A percentile compares a stretch with the other conserved stretches of the same genome.
phyloP scores from a whole-genome alignment of 116 monocot genomes.

The Trichopus zeylanicus region DNA sequence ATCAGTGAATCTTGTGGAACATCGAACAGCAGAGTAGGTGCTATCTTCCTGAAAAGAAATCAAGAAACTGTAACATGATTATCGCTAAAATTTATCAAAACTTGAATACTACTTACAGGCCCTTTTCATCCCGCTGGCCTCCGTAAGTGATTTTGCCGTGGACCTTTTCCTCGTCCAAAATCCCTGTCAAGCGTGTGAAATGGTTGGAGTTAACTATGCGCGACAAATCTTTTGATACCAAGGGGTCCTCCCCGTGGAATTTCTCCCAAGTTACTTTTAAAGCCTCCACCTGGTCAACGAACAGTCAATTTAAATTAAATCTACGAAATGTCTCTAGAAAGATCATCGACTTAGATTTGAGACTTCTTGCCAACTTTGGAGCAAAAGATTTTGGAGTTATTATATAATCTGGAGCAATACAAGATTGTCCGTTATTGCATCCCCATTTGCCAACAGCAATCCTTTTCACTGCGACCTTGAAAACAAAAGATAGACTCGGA shows the following conservation, averaged over 20 bases:
- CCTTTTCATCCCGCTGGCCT: slow-evolving; percentile 49
- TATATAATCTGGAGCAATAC: slow-evolving; percentile 69
- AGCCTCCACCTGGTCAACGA: slow-evolving; percentile 38
- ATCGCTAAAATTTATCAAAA: too few relatives aligned
- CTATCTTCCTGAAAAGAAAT: slow-evolving; percentile 40
- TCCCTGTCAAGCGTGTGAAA: slow-evolving; percentile 43
- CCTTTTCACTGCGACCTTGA: slow-evolving; percentile 48
- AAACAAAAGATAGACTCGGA: not conserved
- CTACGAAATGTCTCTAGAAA: not conserved
- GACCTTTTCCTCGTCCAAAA: slow-evolving; percentile 56
- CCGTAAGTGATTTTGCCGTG: slow-evolving; percentile 53
- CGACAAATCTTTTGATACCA: slow-evolving; percentile 36
- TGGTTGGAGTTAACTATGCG: slow-evolving; percentile 70
- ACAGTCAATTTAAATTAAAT: slow-evolving; percentile 1
- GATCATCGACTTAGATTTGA: not conserved
- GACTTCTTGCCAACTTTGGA: slow-evolving; percentile 25
- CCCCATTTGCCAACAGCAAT: slow-evolving; percentile 77
- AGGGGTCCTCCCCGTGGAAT: slow-evolving; percentile 59
- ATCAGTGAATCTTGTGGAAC: slow-evolving; percentile 60
- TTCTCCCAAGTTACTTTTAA: slow-evolving; percentile 46
- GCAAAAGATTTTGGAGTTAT: slow-evolving; percentile 64
- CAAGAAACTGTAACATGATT: not conserved
- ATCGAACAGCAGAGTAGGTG: slow-evolving; percentile 68
- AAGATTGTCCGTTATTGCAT: slow-evolving; percentile 64
- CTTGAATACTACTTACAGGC: slow-evolving; percentile 45